Conservation (phyloP, 2,329 filamentous ascomycete genomes). For the Phoma herbarum region DNA sequence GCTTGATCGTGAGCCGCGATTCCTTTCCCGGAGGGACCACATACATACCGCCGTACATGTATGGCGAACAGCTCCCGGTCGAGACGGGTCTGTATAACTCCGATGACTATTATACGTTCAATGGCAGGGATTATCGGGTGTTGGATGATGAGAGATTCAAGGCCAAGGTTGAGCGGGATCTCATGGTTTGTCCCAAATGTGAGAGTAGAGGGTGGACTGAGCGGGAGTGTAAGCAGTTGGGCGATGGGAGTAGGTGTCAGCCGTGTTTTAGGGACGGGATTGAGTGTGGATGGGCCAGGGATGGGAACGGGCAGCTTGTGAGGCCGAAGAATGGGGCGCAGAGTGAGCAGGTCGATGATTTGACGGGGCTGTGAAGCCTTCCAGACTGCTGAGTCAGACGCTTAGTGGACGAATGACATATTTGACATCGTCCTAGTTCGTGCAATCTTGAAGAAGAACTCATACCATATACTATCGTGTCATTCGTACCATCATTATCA, state of each 20-base stretch:
- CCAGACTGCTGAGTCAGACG: too few species aligned
- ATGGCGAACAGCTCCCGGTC: slow-evolving; percentile 43
- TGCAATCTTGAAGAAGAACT: too few species aligned
- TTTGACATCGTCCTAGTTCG: neutral
- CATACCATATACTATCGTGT: neutral
- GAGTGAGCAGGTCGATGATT: neutral
- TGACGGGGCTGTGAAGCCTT: too few species aligned
- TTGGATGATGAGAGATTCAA: slow-evolving; percentile 37
- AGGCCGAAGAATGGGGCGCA: slow-evolving; percentile 1
- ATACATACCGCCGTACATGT: slow-evolving; percentile 49
- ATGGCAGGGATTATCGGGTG: slow-evolving; percentile 34
- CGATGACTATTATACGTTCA: slow-evolving; percentile 39
- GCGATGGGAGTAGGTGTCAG: slow-evolving; percentile 28
- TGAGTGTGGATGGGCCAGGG: slow-evolving; percentile 24
- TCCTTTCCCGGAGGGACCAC: slow-evolving; percentile 27
- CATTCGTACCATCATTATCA: neutral
- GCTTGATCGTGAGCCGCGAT: slow-evolving; percentile 37
- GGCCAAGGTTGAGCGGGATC: slow-evolving; percentile 24
- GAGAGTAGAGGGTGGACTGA: slow-evolving; percentile 13
- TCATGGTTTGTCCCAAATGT: slow-evolving; percentile 28
- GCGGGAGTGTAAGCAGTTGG: slow-evolving; percentile 27
- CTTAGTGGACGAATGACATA: too few species aligned
- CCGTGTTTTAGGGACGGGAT: slow-evolving; percentile 20
- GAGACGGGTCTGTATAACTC: slow-evolving; percentile 44
- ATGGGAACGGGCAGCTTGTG: slow-evolving; percentile 8